These are phyloP conservation scores for Dioszegia crocea DNA, from an alignment of 768 basidiomycete genomes.

Conservation along the genomic window DNA sequence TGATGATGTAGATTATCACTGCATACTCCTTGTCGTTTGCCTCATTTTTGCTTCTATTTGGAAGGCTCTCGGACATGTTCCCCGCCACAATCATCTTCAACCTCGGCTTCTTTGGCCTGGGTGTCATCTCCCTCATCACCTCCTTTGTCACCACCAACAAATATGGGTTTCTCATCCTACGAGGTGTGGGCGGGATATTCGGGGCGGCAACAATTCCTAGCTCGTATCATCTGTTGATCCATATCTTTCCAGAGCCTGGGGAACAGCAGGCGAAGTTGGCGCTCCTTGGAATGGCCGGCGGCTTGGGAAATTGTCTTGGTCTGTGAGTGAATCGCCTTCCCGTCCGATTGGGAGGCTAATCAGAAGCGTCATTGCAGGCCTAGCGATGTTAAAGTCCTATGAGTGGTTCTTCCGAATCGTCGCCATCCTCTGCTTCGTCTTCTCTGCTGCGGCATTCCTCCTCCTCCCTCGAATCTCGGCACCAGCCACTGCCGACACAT, in stretches of 20 bases:
- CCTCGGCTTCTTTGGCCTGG: constrained; percentile 52
- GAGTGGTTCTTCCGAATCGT: constrained; percentile 58
- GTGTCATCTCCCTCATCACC: constrained; percentile 53
- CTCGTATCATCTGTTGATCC: constrained; percentile 53
- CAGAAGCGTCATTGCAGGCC: constrained; percentile 30
- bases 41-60: constrained; percentile 45
- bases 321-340: constrained; percentile 12
- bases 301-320: constrained; percentile 54
- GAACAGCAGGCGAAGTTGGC: constrained; percentile 57
- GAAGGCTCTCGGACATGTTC: constrained; percentile 45
- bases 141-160: constrained; percentile 55
- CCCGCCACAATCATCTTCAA: constrained; percentile 52
- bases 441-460: constrained; percentile 48
- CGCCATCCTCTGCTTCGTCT: constrained; percentile 53
- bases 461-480: constrained; percentile 36
- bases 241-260: constrained; percentile 55
- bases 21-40: constrained; percentile 33
- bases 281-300: constrained; percentile 55
- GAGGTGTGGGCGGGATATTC: constrained; percentile 57
- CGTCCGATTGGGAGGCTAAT: neutral
- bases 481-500: constrained; percentile 14
- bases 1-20: constrained; percentile 31
- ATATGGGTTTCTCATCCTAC: constrained; percentile 56
- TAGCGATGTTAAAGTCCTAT: constrained; percentile 46
- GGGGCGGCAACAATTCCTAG: constrained; percentile 53